Percentiles rank a stretch among this genome's conserved stretches.
Evolutionary conservation across 176 grass and related monocot species (phyloP).

Genomic region (Oryza coarctata): DNA sequence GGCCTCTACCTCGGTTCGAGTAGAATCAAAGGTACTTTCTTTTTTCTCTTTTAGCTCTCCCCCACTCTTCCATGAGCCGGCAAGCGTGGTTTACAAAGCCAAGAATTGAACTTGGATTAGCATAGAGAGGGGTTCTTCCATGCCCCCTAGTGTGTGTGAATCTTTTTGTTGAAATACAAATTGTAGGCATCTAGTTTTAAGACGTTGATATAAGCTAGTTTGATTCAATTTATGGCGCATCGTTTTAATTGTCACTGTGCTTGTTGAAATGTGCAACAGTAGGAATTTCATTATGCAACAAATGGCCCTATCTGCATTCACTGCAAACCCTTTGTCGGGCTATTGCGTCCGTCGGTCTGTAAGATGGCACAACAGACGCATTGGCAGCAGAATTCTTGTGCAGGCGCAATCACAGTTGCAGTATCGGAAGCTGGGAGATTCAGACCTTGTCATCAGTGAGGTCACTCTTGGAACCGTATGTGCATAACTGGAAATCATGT

Average conservation of each 20-base stretch:
- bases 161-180: too few relatives aligned
- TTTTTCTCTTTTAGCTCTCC: too few relatives aligned
- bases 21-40: too few relatives aligned
- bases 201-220: background rate
- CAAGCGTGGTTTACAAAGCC: too few relatives aligned
- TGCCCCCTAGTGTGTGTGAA: too few relatives aligned
- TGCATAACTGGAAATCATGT: background rate
- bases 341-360: background rate
- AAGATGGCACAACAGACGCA: background rate
- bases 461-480: conserved; percentile 60
- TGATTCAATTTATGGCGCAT: background rate
- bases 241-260: background rate
- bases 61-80: too few relatives aligned
- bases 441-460: conserved; percentile 64
- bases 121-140: too few relatives aligned
- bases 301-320: conserved; percentile 27
- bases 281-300: conserved; percentile 25
- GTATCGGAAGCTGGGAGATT: conserved; percentile 62
- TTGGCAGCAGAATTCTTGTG: background rate
- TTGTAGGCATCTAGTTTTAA: too few relatives aligned
- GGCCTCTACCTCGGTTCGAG: too few relatives aligned
- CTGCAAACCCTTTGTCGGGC: background rate
- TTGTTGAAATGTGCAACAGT: conserved; percentile 6
- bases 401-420: conserved; percentile 27
- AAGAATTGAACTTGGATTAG: too few relatives aligned